Base-by-base conservation (phyloP, 148 eudicot genomes). In the Rhododendron kiyosumense region DNA sequence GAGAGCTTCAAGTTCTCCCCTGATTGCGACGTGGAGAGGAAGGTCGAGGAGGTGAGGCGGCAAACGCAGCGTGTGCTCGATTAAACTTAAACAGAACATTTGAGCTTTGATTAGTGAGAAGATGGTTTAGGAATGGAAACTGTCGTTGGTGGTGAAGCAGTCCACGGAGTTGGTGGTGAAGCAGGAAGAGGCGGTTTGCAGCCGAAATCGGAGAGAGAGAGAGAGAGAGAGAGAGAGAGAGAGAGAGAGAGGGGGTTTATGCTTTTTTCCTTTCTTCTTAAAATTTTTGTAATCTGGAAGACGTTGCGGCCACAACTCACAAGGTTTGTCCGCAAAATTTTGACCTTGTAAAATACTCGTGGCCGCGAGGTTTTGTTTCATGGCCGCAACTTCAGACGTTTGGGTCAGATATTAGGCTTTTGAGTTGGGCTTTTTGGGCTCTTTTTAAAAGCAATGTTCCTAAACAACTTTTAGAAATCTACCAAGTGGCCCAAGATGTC, bases 21-120 rank as follows among this genome's bases (percentile, higher is more conserved):
- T 94, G 59, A 96, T 91, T 61, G 95, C 95, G 57, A 92, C 91
- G 30, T 93, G 89, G 63, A 92, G 90, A 26, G 94, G 96, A 65
- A 86, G 92, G 78, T 86, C 81, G 78, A 96, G 93, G 82, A 89
- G 89, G 78, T 90, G 85, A 34, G 98, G 94, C 0, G 94, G 97
- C 88, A 96, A 80, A 15, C 94, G 90, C 90, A 96, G 85, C 49
- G 88, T 95, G 93, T 96, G 98, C 88, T 95, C 95, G 59, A 96
- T 61, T 85, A 90, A 79, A 65, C 93, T 92, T 79, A 95, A 87
- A 84, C 85, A 85, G 86, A 96, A 96, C 99, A 96, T 51, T 57
- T 76, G 52, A 57, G 30, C 36, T 85, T 78, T 15, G 10, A n/a
- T 38, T 6, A 83, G 30, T 2, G 28, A 11, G 28, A 22, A 12